A percentile compares a stretch with the other conserved stretches of the same genome.
Evolutionary conservation across 495 filamentous ascomycete genomes (phyloP).

Genomic region (Penicillium canescens): DNA sequence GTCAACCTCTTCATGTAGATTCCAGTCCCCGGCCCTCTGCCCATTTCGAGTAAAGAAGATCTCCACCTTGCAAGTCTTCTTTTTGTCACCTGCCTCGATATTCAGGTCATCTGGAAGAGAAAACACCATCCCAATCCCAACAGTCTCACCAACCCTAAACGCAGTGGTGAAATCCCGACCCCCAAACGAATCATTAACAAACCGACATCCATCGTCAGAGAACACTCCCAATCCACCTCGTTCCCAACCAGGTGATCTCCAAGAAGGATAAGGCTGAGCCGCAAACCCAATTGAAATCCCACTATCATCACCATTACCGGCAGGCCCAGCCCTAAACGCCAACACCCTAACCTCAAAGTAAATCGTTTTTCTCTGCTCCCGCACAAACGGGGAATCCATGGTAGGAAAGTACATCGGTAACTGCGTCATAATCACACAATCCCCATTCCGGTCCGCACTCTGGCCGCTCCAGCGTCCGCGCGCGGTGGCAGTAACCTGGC

Average conservation of each 20-base stretch:
- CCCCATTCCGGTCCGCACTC: constrained; percentile 38
- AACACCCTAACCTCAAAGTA: constrained; percentile 78
- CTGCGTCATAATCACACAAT: constrained; percentile 58
- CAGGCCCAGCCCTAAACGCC: constrained; percentile 37
- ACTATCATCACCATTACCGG: constrained; percentile 51
- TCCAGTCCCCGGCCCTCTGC: constrained; percentile 63
- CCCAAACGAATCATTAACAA: constrained; percentile 83
- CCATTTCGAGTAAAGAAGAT: constrained; percentile 83
- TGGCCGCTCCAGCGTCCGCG: constrained; percentile 46
- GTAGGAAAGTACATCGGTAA: constrained; percentile 75
- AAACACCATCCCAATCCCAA: constrained; percentile 75
- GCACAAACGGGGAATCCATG: constrained; percentile 64
- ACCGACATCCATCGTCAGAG: constrained; percentile 85
- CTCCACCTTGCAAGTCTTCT: constrained; percentile 47
- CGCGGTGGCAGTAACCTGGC: constrained; percentile 32
- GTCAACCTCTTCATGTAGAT: constrained; percentile 84
- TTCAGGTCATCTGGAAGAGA: constrained; percentile 23
- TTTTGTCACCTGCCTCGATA: constrained; percentile 10
- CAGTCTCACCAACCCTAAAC: constrained; percentile 53
- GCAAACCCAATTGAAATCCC: constrained; percentile 75
- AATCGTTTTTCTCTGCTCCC: constrained; percentile 56
- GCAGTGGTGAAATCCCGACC: constrained; percentile 70
- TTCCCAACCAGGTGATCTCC: constrained; percentile 91
- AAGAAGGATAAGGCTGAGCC: constrained; percentile 81
- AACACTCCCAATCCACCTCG: constrained; percentile 83